Conservation (phyloP, 202 grass and related monocot species). For the Zizania palustris region DNA sequence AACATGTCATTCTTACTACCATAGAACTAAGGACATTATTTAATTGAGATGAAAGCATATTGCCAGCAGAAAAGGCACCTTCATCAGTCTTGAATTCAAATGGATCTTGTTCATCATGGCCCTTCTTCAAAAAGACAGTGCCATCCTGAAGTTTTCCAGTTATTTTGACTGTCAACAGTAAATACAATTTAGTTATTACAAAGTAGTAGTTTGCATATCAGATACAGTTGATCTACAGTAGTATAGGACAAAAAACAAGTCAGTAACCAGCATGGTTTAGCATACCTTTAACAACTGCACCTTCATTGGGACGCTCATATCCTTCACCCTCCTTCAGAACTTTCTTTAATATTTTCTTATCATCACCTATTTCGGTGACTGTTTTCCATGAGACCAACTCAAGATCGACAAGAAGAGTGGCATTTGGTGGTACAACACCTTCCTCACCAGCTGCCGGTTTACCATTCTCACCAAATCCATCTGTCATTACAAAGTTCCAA, state of each 20-base stretch:
- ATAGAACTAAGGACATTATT: constrained; percentile 1
- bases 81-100: constrained; percentile 89
- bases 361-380: constrained; percentile 87
- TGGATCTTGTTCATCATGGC: constrained; percentile 60
- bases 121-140: constrained; percentile 77
- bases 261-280: background rate
- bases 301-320: constrained; percentile 85
- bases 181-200: constrained; percentile 11
- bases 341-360: constrained; percentile 96
- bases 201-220: background rate
- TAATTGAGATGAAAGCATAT: background rate
- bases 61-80: constrained; percentile 48
- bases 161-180: constrained; percentile 71
- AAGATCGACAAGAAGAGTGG: constrained; percentile 64
- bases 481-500: constrained; percentile 35
- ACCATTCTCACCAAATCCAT: constrained; percentile 88
- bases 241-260: background rate
- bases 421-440: constrained; percentile 66
- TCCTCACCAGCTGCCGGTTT: constrained; percentile 56
- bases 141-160: constrained; percentile 85
- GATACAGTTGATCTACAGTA: background rate
- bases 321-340: constrained; percentile 88
- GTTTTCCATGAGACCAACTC: constrained; percentile 92
- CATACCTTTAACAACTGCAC: constrained; percentile 74
- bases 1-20: background rate